Base-by-base conservation (phyloP, 2,329 filamentous ascomycete genomes). In the Knoxdaviesia capensis region DNA sequence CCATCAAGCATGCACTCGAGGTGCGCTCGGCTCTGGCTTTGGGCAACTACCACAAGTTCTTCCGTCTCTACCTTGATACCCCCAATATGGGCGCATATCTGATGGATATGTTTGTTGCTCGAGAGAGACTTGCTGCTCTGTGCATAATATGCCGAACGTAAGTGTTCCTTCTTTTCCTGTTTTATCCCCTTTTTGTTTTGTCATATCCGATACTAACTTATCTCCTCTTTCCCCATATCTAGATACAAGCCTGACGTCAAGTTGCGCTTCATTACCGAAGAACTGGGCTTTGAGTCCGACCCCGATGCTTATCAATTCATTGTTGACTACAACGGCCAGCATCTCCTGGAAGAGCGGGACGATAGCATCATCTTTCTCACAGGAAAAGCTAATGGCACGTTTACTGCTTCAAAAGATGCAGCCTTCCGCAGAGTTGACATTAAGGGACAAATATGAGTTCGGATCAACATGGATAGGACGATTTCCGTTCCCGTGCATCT, bases 61-160 rank as follows among this genome's bases (percentile, higher is more conserved):
- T 98, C 72, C 82, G 84, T 64, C 74, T 98, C 38, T 98, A 94
- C 59, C 75, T 92, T 50, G 80, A 88, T 57, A 87, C 87, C 29
- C 87, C 86, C 41, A 92, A 93, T 54, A 94, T 98, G 87, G 88
- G 90, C 47, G 86, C 82, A 52, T 96, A 96, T 62, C 73, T 98
- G 41, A 93, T 98, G 83, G 90, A 98, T 65, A 94, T 94, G 84
- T 96, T 98, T 66, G 81, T 96, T 58, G 78, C 78, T 54, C 79
- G 90, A 56, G 88, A 98, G 66, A 83, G 90, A 53, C 74, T 98
- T 50, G 78, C 80, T 55, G 90, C 90, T 49, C 65, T 98, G 56
- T 80, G 85, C 58, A 84, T 80, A 58, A 90, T 98, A 51, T 94
- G 86, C 73, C 92, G 74, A 83, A 77, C 83, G 90, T 98, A 65